phyloP scores from a whole-genome alignment of 2,329 filamentous ascomycete genomes.

The Graphium sp. region DNA sequence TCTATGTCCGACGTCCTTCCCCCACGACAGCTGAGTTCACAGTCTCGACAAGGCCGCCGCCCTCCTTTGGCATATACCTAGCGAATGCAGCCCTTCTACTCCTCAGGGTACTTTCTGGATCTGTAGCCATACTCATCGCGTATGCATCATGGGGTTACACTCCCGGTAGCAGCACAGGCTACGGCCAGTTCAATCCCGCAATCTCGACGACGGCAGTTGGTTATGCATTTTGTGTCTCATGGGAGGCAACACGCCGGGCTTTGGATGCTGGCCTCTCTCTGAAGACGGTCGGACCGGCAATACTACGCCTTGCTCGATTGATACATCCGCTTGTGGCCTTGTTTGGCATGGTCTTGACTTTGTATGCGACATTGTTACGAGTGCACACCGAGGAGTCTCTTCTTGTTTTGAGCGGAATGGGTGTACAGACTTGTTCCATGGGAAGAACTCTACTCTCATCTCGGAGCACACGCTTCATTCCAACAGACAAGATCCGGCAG shows the following conservation, averaged over 20 bases:
- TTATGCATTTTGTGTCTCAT: too few species aligned
- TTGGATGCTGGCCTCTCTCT: too few species aligned
- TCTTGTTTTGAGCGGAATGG: slow-evolving; percentile 73
- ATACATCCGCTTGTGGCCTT: too few species aligned
- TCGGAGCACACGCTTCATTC: slow-evolving; percentile 45
- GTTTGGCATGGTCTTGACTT: slow-evolving; percentile 4
- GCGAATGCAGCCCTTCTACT: slow-evolving; percentile 24
- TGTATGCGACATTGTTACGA: slow-evolving; percentile 16
- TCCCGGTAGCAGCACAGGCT: slow-evolving; percentile 8
- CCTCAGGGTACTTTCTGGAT: slow-evolving; percentile 21
- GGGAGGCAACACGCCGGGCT: too few species aligned
- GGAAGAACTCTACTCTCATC: slow-evolving; percentile 44
- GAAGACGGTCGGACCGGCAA: too few species aligned
- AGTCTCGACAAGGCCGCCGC: slow-evolving; percentile 59
- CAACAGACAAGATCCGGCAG: slow-evolving; percentile 81
- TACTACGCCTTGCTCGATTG: too few species aligned
- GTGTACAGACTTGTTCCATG: slow-evolving; percentile 70
- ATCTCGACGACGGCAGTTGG: too few species aligned
- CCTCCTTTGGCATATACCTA: slow-evolving; percentile 27
- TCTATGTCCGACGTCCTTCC: slow-evolving; percentile 52
- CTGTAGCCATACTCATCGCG: slow-evolving; percentile 28
- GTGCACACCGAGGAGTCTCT: slow-evolving; percentile 60
- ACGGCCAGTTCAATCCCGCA: too few species aligned
- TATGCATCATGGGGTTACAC: slow-evolving; percentile 28
- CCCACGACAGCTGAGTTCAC: slow-evolving; percentile 87